phyloP scores from a whole-genome alignment of 495 filamentous ascomycete genomes.

The Extremus antarcticus region DNA sequence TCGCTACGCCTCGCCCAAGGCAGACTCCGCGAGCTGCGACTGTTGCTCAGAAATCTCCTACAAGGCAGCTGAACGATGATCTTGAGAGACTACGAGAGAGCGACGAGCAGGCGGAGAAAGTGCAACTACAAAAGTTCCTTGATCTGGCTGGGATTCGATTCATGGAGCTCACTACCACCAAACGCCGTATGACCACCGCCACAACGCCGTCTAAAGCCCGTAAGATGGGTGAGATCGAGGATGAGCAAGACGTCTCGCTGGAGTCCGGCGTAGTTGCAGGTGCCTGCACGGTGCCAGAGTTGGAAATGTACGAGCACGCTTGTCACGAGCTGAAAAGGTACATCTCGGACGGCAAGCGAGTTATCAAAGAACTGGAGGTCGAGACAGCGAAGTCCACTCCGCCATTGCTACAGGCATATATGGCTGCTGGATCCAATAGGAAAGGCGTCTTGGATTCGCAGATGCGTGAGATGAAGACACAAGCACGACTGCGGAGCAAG shows the following conservation, averaged over 20 bases:
- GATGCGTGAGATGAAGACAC: conserved; percentile 90
- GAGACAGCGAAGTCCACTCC: conserved; percentile 84
- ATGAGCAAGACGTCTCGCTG: conserved; percentile 38
- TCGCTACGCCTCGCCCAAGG: conserved; percentile 22
- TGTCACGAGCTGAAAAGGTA: conserved; percentile 92
- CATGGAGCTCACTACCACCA: conserved; percentile 90
- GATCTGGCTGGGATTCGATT: conserved; percentile 94
- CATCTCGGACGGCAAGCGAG: conserved; percentile 76
- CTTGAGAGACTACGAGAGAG: background rate
- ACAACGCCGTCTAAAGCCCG: conserved; percentile 33
- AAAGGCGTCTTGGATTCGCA: conserved; percentile 85
- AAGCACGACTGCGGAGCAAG: conserved; percentile 79
- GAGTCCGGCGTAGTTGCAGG: conserved; percentile 78
- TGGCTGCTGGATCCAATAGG: conserved; percentile 73
- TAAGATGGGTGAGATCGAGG: conserved; percentile 24
- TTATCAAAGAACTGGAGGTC: conserved; percentile 78
- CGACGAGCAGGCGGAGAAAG: conserved; percentile 40
- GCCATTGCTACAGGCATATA: conserved; percentile 80
- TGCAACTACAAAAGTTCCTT: conserved; percentile 84
- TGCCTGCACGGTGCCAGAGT: conserved; percentile 81
- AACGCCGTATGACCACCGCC: conserved; percentile 72
- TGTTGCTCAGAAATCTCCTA: background rate
- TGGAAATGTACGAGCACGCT: conserved; percentile 88
- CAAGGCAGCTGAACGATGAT: conserved; percentile 12
- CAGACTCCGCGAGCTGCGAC: conserved; percentile 6